Evolutionary conservation across 345 rosid species (phyloP).

Genomic region (Lepidium aucheri): DNA sequence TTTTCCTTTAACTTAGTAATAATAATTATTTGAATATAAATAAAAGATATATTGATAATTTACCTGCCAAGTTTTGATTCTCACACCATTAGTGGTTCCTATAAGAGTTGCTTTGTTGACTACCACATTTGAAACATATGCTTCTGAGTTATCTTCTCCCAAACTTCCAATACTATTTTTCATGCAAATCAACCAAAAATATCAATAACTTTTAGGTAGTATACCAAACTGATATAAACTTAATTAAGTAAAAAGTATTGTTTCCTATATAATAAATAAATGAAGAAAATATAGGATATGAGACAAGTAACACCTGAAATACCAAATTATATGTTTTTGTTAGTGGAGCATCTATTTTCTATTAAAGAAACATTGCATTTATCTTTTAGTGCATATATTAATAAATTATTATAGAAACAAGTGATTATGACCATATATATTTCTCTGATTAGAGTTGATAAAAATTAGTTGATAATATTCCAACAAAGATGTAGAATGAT

Average conservation of each 20-base stretch:
- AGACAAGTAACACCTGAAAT: neutral
- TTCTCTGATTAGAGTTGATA: neutral
- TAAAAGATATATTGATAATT: neutral
- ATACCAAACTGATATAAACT: too few relatives aligned
- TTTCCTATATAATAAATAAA: too few relatives aligned
- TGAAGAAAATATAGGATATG: too few relatives aligned
- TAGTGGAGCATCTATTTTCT: neutral
- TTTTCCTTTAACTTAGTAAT: neutral
- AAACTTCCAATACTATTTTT: conserved; percentile 70
- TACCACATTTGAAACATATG: conserved; percentile 65
- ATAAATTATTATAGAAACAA: neutral
- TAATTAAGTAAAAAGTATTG: too few relatives aligned
- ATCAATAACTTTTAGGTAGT: neutral
- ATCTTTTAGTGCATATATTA: neutral
- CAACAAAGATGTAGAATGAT: neutral
- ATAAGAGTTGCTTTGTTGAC: conserved; percentile 51
- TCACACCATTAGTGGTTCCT: conserved; percentile 75
- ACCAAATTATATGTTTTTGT: neutral
- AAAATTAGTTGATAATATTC: conserved; percentile 13
- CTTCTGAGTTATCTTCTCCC: conserved; percentile 53
- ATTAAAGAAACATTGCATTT: neutral
- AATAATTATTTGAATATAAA: neutral
- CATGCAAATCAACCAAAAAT: neutral
- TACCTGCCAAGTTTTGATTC: conserved; percentile 98
- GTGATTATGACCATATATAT: neutral